phyloP scores from a whole-genome alignment of 2,329 filamentous ascomycete genomes.

The Trichoderma atrobrunneum region DNA sequence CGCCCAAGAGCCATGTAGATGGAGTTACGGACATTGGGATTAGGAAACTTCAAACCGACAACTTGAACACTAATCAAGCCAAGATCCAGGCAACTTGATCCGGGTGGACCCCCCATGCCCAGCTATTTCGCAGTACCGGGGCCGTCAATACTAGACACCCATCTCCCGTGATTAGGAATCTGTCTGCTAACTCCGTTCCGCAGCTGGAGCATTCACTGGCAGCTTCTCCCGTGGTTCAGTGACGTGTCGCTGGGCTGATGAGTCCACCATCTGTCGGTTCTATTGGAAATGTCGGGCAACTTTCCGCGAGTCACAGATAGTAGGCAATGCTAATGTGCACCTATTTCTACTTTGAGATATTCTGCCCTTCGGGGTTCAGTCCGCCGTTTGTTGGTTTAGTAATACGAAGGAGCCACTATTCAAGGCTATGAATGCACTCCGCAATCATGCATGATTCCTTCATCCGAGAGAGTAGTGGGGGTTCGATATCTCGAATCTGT shows the following conservation, averaged over 20 bases:
- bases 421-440: background rate
- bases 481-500: background rate
- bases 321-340: background rate
- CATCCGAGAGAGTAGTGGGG: background rate
- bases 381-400: background rate
- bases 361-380: background rate
- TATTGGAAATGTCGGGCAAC: background rate
- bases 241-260: background rate
- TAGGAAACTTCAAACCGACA: background rate
- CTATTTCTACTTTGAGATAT: background rate
- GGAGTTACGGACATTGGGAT: background rate
- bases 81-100: background rate
- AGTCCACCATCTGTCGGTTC: background rate
- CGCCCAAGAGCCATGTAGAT: background rate
- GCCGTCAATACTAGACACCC: background rate
- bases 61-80: background rate
- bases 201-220: background rate
- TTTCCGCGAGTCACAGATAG: background rate
- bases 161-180: background rate
- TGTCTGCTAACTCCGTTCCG: background rate
- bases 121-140: background rate
- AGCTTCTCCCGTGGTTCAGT: background rate
- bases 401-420: background rate
- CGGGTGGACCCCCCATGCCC: background rate
- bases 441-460: background rate